These are phyloP conservation scores for Rhizomucor miehei DNA, from an alignment of 371 early-diverging fungal genomes.

Conservation along the genomic window DNA sequence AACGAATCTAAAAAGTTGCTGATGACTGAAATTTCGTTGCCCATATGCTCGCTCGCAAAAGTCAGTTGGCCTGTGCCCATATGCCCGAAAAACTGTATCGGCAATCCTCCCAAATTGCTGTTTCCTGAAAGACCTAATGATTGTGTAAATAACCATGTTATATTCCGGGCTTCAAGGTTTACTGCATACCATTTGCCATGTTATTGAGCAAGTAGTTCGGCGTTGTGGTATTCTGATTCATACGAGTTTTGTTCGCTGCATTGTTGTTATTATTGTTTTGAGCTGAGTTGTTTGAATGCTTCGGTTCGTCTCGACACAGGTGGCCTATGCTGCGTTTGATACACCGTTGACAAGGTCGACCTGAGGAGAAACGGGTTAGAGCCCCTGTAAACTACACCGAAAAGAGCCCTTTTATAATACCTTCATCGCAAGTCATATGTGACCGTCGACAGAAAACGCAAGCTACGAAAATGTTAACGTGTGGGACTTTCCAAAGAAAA, in stretches of 20 bases:
- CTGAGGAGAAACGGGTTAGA: constrained; percentile 24
- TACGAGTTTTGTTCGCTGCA: constrained; percentile 18
- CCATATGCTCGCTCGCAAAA: constrained; percentile 78
- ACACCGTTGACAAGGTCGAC: constrained; percentile 92
- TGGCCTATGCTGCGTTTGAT: constrained; percentile 91
- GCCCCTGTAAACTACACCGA: neutral
- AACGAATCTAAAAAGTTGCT: constrained; percentile 69
- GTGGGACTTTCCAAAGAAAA: neutral
- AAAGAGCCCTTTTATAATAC: constrained; percentile 26
- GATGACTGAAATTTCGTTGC: constrained; percentile 79
- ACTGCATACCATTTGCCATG: constrained; percentile 12
- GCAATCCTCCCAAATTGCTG: constrained; percentile 36
- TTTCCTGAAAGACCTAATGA: constrained; percentile 18
- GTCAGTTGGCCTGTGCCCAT: constrained; percentile 60
- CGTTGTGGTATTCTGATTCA: constrained; percentile 9
- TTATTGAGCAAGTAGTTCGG: constrained; percentile 20
- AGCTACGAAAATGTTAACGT: constrained; percentile 2
- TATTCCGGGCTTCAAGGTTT: too few relatives aligned
- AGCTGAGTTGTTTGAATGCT: constrained; percentile 25
- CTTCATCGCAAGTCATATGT: constrained; percentile 85
- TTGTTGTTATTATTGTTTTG: constrained; percentile 20
- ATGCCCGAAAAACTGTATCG: constrained; percentile 43
- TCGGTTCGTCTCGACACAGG: constrained; percentile 85
- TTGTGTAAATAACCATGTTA: neutral
- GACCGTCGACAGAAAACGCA: constrained; percentile 74